A percentile compares a stretch with the other conserved stretches of the same genome.
These are phyloP conservation scores for Coprinellus micaceus DNA, from an alignment of 768 basidiomycete species.

Conservation along the genomic window DNA sequence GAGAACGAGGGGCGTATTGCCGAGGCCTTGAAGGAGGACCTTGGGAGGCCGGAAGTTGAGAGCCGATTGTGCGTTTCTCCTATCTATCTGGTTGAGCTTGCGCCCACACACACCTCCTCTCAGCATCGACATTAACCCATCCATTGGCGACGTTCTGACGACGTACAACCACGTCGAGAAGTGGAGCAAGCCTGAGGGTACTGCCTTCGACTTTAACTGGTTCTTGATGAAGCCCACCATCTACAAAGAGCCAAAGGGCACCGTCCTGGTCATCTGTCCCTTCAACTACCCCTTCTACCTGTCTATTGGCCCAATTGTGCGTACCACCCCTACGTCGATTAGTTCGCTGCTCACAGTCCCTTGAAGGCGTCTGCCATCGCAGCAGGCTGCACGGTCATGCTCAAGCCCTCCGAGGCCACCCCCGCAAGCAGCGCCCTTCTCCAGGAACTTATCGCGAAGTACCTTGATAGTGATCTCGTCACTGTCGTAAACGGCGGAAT, in stretches of 20 bases:
- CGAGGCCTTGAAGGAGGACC: slow-evolving; percentile 54
- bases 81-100: background rate
- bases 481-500: slow-evolving; percentile 67
- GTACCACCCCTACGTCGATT: slow-evolving; percentile 16
- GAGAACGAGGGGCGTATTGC: slow-evolving; percentile 66
- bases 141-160: slow-evolving; percentile 47
- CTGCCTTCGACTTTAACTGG: slow-evolving; percentile 54
- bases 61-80: slow-evolving; percentile 38
- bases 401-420: slow-evolving; percentile 76
- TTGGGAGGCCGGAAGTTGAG: slow-evolving; percentile 63
- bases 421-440: slow-evolving; percentile 55
- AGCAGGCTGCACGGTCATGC: slow-evolving; percentile 65
- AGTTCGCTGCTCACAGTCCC: background rate
- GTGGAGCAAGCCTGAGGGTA: slow-evolving; percentile 67
- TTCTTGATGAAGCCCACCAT: slow-evolving; percentile 59
- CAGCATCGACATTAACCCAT: slow-evolving; percentile 60
- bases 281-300: slow-evolving; percentile 76
- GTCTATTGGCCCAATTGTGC: slow-evolving; percentile 53
- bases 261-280: slow-evolving; percentile 63
- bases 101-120: no score
- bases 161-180: slow-evolving; percentile 64
- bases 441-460: slow-evolving; percentile 67
- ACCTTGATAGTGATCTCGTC: slow-evolving; percentile 66
- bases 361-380: slow-evolving; percentile 64
- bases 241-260: slow-evolving; percentile 75